Conservation (phyloP, 176 grass and related monocot species). For the Melocanna baccifera region DNA sequence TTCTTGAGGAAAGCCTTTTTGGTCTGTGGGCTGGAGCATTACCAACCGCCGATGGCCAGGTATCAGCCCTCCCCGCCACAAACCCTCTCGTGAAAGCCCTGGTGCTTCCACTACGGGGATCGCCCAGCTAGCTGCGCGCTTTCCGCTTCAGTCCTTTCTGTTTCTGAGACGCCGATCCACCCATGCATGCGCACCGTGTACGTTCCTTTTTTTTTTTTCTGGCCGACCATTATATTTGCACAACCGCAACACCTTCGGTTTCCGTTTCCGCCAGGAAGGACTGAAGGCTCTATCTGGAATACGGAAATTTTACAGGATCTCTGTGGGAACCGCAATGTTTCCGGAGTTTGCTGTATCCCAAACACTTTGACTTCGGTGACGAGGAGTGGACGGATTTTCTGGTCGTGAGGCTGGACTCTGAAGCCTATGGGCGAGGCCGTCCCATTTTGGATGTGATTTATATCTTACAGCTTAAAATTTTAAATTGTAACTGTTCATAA, state of each 20-base stretch:
- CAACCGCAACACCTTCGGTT: too few species aligned
- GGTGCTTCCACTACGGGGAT: neutral
- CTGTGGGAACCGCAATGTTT: neutral
- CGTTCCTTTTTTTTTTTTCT: slow-evolving; percentile 9
- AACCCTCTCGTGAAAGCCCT: neutral
- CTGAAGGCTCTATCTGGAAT: neutral
- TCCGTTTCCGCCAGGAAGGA: too few species aligned
- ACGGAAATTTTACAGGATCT: neutral
- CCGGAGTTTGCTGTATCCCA: neutral
- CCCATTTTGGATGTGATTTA: too few species aligned
- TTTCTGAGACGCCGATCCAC: slow-evolving; percentile 15
- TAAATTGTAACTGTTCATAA: too few species aligned
- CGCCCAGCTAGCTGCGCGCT: neutral
- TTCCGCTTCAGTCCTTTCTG: too few species aligned
- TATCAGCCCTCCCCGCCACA: slow-evolving; percentile 17
- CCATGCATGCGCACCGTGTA: neutral
- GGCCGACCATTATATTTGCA: neutral
- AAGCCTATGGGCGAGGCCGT: neutral
- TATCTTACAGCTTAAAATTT: too few species aligned
- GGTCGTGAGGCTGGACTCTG: neutral
- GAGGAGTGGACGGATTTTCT: neutral
- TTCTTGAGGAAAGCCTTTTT: slow-evolving; percentile 73
- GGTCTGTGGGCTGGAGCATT: slow-evolving; percentile 85
- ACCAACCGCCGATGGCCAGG: slow-evolving; percentile 36
- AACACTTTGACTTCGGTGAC: neutral